Evolutionary conservation across 2,329 filamentous ascomycete genomes (phyloP).

Genomic region (Fusarium avenaceum): DNA sequence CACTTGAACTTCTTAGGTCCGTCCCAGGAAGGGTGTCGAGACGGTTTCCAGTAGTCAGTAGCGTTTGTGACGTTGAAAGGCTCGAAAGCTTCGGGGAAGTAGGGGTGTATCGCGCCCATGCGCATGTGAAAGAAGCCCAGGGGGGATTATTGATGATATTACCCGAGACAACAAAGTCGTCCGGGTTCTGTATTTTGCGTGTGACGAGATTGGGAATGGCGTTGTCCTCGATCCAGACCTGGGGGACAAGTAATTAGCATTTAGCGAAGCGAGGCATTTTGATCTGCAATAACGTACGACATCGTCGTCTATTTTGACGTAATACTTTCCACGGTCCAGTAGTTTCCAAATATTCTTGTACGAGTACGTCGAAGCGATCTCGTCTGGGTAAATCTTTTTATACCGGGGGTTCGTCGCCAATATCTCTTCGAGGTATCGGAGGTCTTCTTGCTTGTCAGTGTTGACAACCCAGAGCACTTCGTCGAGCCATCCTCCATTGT

Average conservation of each 20-base stretch:
- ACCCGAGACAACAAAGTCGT: slow-evolving; percentile 36
- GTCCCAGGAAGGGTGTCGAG: slow-evolving; percentile 26
- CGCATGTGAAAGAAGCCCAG: slow-evolving; percentile 39
- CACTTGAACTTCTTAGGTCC: slow-evolving; percentile 25
- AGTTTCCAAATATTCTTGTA: slow-evolving; percentile 39
- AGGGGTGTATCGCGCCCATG: slow-evolving; percentile 40
- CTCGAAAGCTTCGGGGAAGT: slow-evolving; percentile 26
- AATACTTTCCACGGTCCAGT: slow-evolving; percentile 40
- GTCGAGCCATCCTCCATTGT: slow-evolving; percentile 41
- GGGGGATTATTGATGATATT: slow-evolving; percentile 43
- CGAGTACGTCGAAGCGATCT: slow-evolving; percentile 22
- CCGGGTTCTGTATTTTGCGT: slow-evolving; percentile 27
- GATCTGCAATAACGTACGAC: slow-evolving; percentile 10
- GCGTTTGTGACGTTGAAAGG: slow-evolving; percentile 8
- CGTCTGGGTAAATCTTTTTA: slow-evolving; percentile 30
- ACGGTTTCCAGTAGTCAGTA: slow-evolving; percentile 36
- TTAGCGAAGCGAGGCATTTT: slow-evolving; percentile 4
- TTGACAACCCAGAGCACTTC: slow-evolving; percentile 41
- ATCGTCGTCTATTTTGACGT: slow-evolving; percentile 44
- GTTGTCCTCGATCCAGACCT: slow-evolving; percentile 41
- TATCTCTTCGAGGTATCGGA: slow-evolving; percentile 36
- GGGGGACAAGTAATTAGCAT: slow-evolving; percentile 2
- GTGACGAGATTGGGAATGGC: slow-evolving; percentile 35
- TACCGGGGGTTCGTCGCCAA: slow-evolving; percentile 35
- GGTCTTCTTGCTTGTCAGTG: slow-evolving; percentile 15